Conservation (phyloP, 345 rosid species). For the Kandelia obovata region DNA sequence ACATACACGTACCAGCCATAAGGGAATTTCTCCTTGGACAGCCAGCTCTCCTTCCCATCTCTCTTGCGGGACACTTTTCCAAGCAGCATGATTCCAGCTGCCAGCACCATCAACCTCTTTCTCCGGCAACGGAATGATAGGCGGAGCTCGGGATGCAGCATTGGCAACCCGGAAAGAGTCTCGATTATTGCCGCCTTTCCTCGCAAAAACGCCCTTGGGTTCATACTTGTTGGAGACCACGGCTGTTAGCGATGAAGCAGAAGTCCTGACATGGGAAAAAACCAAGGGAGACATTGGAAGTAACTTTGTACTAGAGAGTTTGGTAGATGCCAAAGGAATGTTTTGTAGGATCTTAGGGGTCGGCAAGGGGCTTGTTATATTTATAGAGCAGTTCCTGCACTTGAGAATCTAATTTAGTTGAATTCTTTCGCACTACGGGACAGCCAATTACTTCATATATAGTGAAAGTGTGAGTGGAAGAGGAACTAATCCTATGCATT, state of each 20-base stretch:
- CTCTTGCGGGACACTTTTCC: constrained; percentile 78
- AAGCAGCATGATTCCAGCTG: constrained; percentile 53
- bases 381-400: background rate
- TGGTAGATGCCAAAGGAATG: too few relatives aligned
- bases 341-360: background rate
- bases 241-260: constrained; percentile 19
- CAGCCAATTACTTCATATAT: constrained; percentile 20
- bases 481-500: too few relatives aligned
- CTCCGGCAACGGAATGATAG: constrained; percentile 28
- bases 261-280: constrained; percentile 21
- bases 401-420: constrained; percentile 34
- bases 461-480: too few relatives aligned
- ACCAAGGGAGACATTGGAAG: constrained; percentile 43
- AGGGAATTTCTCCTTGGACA: constrained; percentile 75
- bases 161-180: constrained; percentile 21
- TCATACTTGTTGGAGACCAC: constrained; percentile 20
- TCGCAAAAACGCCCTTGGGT: background rate
- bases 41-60: constrained; percentile 80
- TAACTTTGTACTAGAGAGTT: background rate
- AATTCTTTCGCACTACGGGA: constrained; percentile 44
- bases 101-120: constrained; percentile 14
- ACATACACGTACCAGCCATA: constrained; percentile 71
- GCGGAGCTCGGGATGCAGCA: constrained; percentile 32
- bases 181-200: constrained; percentile 14
- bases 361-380: background rate